Base-by-base conservation (phyloP, 2,329 filamentous ascomycete genomes). In the Aspergillus brunneoviolaceus region DNA sequence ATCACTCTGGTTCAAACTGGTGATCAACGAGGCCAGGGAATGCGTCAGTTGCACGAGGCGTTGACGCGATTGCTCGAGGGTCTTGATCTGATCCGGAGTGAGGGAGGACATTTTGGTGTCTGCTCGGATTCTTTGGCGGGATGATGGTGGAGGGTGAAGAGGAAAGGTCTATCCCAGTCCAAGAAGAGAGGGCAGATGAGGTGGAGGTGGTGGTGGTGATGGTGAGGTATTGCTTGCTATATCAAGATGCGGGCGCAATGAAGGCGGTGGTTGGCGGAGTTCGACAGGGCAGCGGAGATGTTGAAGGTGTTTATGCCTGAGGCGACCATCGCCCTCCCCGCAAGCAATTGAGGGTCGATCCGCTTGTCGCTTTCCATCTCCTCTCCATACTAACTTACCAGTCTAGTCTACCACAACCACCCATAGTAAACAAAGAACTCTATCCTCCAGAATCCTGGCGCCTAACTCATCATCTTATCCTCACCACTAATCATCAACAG, bases 31-130 rank as follows among this genome's bases (percentile, higher is more conserved):
- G 59, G 79, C 82, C 21, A 93, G 84, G 67, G 85, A 90, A 72
- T 84, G 87, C 4, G 87, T 85, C 25, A 93, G 82, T 70, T 91
- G 87, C 50, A 82, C 82, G 23, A 92, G 81, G 29, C 88, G 84
- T 69, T 87, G 85, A 47, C 90, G 85, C 29, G 87, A 86, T 74
- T 89, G 84, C 69, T 93, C 90, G 27, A 93, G 82, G 47, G 85
- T 82, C 76, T 88, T 90, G 48, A 81, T 72, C 57, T 82, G 79
- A 51, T 79, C 75, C 53, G 71, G 69, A 5, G 65, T 74, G 54
- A 77, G 69, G 35, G 76, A 62, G 5, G 77, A 60, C 77, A 80
- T 80, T 49, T 42, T 16, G 60, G 49, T 47, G 45, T 19, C 7
- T 42, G 39, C 0, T 6, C 16, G 2, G 10, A 29, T 10, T 12